Base-by-base conservation (phyloP, 345 rosid genomes). In the Hibiscus mutabilis region DNA sequence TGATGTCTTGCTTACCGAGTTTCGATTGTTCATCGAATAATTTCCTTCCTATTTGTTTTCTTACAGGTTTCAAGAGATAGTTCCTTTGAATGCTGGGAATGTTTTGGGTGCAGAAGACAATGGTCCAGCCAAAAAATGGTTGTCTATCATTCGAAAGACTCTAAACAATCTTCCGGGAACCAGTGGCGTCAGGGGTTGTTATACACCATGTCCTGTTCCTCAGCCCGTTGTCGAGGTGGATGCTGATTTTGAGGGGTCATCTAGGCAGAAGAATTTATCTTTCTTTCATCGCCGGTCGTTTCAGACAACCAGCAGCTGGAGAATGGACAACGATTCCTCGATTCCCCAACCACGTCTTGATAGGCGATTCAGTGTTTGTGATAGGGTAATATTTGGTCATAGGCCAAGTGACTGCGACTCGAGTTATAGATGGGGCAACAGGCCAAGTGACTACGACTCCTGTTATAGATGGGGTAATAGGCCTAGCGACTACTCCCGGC, bases 61-160 rank as follows among this genome's bases (percentile, higher is more conserved):
- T 63, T 68, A 56, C 82, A 95, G 99, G 46, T 95, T 95, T 84
- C 99, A 95, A 83, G 99, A 95, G 86, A 88, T 95, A 72, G 99
- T 92, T 79, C 99, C 99, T 80, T 82, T 95, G 68, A 95, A 90
- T 80, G 97, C 99, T 44, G 97, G 97, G 69, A 95, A 95, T 75
- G 84, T 95, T 85, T 91, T 95, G 51, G 99, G 96, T 35, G 89
- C 96, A 57, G 99, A 95, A 86, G 98, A 95, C 84, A 95, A 91
- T 44, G 99, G 97, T 25, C 99, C 98, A 59, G 97, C 98, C 69
- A 90, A 95, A 62, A 95, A 95, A 82, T 95, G 98, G 99, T 79
- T 84, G 67, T 83, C 94, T 46, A 88, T 92, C 31, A 86, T 95
- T 46, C 83, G 94, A 49, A 95, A 76, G 82, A 86, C 97, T 27